Percentiles rank a stretch among this genome's conserved stretches.
phyloP scores from a whole-genome alignment of 1,139 yeast genomes.

The Debaryomycetaceae sp. region DNA sequence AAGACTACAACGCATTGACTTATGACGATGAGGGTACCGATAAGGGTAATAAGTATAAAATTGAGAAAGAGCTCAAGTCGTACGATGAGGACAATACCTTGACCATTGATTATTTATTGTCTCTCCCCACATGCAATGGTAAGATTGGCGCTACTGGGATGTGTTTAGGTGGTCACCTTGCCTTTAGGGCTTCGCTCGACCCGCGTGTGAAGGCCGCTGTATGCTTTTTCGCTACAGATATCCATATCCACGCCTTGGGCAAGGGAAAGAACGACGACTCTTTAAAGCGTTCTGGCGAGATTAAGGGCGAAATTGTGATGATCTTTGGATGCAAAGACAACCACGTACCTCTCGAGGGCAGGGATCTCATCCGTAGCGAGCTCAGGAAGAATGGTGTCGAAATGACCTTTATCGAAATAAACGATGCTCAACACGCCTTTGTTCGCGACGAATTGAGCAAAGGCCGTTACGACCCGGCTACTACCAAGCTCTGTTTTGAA shows the following conservation, averaged over 20 bases:
- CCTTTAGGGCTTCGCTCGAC: slow-evolving; percentile 70
- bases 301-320: slow-evolving; percentile 58
- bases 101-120: slow-evolving; percentile 58
- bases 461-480: slow-evolving; percentile 77
- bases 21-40: slow-evolving; percentile 78
- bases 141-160: slow-evolving; percentile 80
- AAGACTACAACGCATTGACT: slow-evolving; percentile 58
- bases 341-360: slow-evolving; percentile 76
- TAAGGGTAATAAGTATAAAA: slow-evolving; percentile 65
- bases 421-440: slow-evolving; percentile 79
- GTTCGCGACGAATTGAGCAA: slow-evolving; percentile 75
- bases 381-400: slow-evolving; percentile 58
- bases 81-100: slow-evolving; percentile 74
- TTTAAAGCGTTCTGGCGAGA: slow-evolving; percentile 51
- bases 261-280: slow-evolving; percentile 64
- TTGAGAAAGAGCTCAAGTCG: slow-evolving; percentile 62
- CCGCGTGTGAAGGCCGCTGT: slow-evolving; percentile 64
- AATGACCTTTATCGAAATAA: slow-evolving; percentile 69
- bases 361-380: slow-evolving; percentile 66
- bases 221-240: slow-evolving; percentile 80
- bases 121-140: slow-evolving; percentile 66
- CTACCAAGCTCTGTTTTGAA: slow-evolving; percentile 64
- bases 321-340: slow-evolving; percentile 79
- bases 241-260: slow-evolving; percentile 66
- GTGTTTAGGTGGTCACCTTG: slow-evolving; percentile 86